Conservation (phyloP, 306 rosid species). For the Carpinus fangiana region DNA sequence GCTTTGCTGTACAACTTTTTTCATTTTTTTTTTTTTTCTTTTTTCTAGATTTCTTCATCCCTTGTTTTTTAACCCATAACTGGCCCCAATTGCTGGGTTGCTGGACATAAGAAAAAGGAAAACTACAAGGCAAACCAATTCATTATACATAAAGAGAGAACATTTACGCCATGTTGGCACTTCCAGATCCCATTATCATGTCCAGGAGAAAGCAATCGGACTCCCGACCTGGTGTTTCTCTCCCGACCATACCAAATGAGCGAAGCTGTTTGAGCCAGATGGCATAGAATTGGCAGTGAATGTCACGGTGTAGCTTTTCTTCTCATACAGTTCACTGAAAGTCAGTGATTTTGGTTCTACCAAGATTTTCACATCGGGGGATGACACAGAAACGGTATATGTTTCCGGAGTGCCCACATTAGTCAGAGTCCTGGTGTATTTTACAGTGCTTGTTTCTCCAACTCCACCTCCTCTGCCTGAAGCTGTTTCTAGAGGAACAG, state of each 20-base stretch:
- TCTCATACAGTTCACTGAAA: slow-evolving; percentile 47
- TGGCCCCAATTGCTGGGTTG: slow-evolving; percentile 28
- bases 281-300: slow-evolving; percentile 56
- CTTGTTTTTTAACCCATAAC: neutral
- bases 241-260: slow-evolving; percentile 80
- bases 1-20: slow-evolving; percentile 36
- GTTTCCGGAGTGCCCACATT: slow-evolving; percentile 68
- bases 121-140: slow-evolving; percentile 6
- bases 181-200: slow-evolving; percentile 29
- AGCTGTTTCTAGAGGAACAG: slow-evolving; percentile 67
- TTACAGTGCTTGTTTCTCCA: slow-evolving; percentile 41
- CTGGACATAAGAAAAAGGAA: slow-evolving; percentile 19
- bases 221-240: slow-evolving; percentile 77
- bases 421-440: slow-evolving; percentile 64
- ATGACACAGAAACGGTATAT: slow-evolving; percentile 53
- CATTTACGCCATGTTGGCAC: slow-evolving; percentile 11
- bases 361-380: slow-evolving; percentile 57
- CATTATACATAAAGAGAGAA: neutral
- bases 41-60: slow-evolving; percentile 11
- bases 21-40: too few species aligned
- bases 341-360: slow-evolving; percentile 68
- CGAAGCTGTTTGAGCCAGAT: slow-evolving; percentile 61
- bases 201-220: slow-evolving; percentile 85
- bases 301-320: slow-evolving; percentile 68
- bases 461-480: slow-evolving; percentile 48